Conservation (phyloP, 441 rosid genomes). For the Metrosideros polymorpha region DNA sequence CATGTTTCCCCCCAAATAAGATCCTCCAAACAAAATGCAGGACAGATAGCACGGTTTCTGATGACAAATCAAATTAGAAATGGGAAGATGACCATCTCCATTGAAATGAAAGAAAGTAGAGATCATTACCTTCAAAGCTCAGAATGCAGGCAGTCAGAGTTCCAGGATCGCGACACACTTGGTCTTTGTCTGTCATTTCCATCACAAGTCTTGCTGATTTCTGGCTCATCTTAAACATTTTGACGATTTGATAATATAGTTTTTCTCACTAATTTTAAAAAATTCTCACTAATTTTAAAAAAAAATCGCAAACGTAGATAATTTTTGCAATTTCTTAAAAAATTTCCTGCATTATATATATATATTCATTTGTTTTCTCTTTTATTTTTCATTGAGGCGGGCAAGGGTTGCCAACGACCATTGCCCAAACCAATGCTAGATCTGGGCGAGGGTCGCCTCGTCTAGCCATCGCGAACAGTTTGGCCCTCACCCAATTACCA, state of each 20-base stretch:
- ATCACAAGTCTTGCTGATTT: conserved; percentile 44
- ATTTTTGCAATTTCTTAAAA: not conserved
- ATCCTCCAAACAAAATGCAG: not conserved
- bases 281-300: rapidly evolving
- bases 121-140: conserved; percentile 36
- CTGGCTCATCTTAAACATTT: not conserved
- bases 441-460: too few relatives aligned
- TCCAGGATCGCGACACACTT: conserved; percentile 18
- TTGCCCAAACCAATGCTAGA: too few relatives aligned
- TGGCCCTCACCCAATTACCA: too few relatives aligned
- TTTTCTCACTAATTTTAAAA: too few relatives aligned
- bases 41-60: not conserved
- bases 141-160: conserved; percentile 50
- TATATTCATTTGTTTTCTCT: not conserved
- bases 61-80: not conserved
- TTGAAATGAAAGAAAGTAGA: not conserved
- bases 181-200: conserved; percentile 27
- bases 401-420: too few relatives aligned
- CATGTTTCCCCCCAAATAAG: not conserved
- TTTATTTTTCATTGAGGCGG: too few relatives aligned
- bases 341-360: not conserved
- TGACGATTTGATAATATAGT: not conserved
- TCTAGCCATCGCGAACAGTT: too few relatives aligned
- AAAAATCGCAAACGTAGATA: not conserved
- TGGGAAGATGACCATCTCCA: not conserved